These are phyloP conservation scores for Sclerotiophoma versabilis DNA, from an alignment of 2,329 filamentous ascomycete genomes.

Conservation along the genomic window DNA sequence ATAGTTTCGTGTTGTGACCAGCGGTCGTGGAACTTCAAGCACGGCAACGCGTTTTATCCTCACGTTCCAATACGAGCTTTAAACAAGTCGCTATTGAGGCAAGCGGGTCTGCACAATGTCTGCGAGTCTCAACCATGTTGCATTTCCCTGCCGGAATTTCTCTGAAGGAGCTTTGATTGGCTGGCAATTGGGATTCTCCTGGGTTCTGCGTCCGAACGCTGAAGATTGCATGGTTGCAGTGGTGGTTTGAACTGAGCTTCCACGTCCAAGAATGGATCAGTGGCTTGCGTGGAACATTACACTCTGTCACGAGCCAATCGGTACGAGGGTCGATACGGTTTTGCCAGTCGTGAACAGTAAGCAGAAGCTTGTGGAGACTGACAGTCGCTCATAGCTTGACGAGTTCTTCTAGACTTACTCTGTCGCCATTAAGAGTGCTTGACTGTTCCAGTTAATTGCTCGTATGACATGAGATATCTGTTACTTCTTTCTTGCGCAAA, in stretches of 20 bases:
- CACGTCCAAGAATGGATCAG: background rate
- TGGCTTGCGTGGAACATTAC: background rate
- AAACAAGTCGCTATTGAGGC: background rate
- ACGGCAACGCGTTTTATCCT: background rate
- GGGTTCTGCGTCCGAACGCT: background rate
- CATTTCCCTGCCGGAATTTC: no score
- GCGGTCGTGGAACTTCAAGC: conserved; percentile 2
- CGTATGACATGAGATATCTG: background rate
- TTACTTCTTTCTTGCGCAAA: background rate
- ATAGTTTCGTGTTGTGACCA: background rate
- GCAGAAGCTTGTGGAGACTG: background rate
- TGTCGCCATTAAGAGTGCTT: background rate
- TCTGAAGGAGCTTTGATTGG: background rate
- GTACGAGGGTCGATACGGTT: background rate
- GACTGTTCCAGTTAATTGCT: background rate
- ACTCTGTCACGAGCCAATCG: background rate
- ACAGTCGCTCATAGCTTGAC: background rate
- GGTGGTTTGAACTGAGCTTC: background rate
- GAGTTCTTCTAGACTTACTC: background rate
- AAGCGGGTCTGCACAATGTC: no score
- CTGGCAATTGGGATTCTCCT: background rate
- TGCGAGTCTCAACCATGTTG: background rate
- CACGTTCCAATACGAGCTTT: background rate
- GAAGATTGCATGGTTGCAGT: background rate
- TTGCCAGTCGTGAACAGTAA: background rate